A percentile compares a stretch with the other conserved stretches of the same genome.
Evolutionary conservation across 108 stramenopile genomes (phyloP).

Genomic region (Fistulifera pelliculosa): DNA sequence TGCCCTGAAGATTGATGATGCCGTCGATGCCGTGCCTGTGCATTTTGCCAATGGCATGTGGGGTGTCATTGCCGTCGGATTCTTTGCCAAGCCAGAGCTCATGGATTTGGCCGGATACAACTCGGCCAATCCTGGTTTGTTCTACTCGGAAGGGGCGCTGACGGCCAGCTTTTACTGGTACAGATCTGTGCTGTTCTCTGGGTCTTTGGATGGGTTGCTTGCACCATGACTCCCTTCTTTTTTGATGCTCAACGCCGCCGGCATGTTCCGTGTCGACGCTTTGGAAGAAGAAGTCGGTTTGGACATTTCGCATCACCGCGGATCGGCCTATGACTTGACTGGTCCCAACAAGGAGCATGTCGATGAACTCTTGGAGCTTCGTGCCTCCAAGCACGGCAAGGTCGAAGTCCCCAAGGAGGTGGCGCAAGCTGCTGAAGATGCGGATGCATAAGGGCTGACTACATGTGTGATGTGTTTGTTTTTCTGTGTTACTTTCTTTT

Average conservation of each 20-base stretch:
- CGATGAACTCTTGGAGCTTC: constrained; percentile 54
- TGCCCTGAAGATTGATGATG: constrained; percentile 83
- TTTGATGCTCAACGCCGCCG: constrained; percentile 43
- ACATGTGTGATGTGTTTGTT: constrained; percentile 33
- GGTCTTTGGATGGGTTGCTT: constrained; percentile 71
- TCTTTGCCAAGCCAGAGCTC: constrained; percentile 43
- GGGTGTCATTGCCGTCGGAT: constrained; percentile 66
- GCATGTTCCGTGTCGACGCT: constrained; percentile 77
- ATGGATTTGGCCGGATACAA: constrained; percentile 38
- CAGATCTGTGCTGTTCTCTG: constrained; percentile 60
- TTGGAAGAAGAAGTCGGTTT: constrained; percentile 77
- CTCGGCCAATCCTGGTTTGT: constrained; percentile 28
- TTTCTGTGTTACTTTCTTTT: constrained; percentile 46
- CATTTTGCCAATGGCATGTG: constrained; percentile 78
- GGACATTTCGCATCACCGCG: constrained; percentile 74
- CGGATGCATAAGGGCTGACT: constrained; percentile 8
- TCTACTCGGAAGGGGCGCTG: constrained; percentile 28
- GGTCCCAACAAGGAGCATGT: constrained; percentile 48
- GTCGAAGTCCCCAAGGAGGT: constrained; percentile 45
- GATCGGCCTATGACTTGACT: constrained; percentile 49
- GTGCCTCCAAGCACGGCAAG: constrained; percentile 49
- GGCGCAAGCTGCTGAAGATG: constrained; percentile 26
- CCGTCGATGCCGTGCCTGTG: constrained; percentile 88
- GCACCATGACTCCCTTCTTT: constrained; percentile 75
- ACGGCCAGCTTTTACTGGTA: constrained; percentile 59